These are phyloP conservation scores for Phytopythium delawarense DNA, from an alignment of 352 stramenopile genomes.

Conservation along the genomic window DNA sequence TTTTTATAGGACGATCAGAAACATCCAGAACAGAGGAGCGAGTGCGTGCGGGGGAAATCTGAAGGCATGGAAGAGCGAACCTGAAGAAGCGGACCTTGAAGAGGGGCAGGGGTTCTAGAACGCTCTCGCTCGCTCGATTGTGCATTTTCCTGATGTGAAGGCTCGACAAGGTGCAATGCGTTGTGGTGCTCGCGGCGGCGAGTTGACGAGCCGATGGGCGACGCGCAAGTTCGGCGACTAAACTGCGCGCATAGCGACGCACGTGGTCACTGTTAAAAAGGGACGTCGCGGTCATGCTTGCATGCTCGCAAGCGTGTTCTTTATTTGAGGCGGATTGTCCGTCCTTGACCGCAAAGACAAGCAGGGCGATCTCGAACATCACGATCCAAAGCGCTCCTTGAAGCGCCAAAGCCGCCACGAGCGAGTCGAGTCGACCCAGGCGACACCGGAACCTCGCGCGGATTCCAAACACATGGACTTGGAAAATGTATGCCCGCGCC, in stretches of 20 bases:
- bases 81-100: background rate
- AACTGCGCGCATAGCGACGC: background rate
- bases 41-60: background rate
- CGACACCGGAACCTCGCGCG: background rate
- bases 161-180: background rate
- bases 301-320: background rate
- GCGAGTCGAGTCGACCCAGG: background rate
- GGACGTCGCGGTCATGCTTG: background rate
- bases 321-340: background rate
- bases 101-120: background rate
- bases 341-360: slow-evolving; percentile 1
- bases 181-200: background rate
- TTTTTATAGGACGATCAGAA: too few species aligned
- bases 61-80: background rate
- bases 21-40: too few species aligned
- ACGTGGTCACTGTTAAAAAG: background rate
- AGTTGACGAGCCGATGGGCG: background rate
- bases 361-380: background rate
- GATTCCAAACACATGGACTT: background rate
- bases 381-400: slow-evolving; percentile 1
- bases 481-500: background rate
- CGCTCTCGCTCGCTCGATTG: background rate
- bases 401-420: background rate
- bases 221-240: background rate
- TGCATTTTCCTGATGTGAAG: too few species aligned